These are phyloP conservation scores for Leucocoprinus leucothites DNA, from an alignment of 768 basidiomycete genomes.

Conservation along the genomic window DNA sequence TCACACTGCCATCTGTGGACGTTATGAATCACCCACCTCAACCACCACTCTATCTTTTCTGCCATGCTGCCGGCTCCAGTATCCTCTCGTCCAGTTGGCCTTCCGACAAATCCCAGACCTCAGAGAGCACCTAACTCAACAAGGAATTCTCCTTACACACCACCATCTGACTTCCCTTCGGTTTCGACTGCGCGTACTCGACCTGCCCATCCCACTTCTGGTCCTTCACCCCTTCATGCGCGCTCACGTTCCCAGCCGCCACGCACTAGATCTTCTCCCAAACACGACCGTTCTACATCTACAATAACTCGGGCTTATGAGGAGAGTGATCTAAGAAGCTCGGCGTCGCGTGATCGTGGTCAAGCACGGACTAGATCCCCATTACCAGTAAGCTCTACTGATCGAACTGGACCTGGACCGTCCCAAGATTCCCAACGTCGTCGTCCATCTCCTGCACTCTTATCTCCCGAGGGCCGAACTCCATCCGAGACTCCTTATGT, in stretches of 20 bases:
- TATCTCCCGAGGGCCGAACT: too few species aligned
- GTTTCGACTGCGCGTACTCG: not conserved
- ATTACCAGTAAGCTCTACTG: too few species aligned
- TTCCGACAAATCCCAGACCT: slow-evolving; percentile 4
- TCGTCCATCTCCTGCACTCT: not conserved
- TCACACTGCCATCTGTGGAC: too few species aligned
- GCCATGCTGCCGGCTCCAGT: slow-evolving; percentile 1
- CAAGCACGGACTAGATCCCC: too few species aligned
- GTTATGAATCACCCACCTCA: not conserved
- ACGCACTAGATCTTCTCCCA: not conserved
- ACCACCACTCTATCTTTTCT: not conserved
- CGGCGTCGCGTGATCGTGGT: too few species aligned
- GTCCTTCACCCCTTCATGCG: not conserved
- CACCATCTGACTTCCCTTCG: not conserved
- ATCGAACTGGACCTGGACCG: too few species aligned
- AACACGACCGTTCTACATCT: not conserved
- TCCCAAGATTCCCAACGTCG: not conserved
- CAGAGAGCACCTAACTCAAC: not conserved
- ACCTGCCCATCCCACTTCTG: not conserved
- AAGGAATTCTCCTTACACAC: not conserved
- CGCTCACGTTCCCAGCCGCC: slow-evolving; percentile 8
- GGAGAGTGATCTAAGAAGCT: not conserved
- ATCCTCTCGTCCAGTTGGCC: not conserved
- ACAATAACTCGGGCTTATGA: not conserved
- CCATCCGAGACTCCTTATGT: not conserved